phyloP scores from a whole-genome alignment of 257 asterid genomes.

The Plectranthus barbatus region DNA sequence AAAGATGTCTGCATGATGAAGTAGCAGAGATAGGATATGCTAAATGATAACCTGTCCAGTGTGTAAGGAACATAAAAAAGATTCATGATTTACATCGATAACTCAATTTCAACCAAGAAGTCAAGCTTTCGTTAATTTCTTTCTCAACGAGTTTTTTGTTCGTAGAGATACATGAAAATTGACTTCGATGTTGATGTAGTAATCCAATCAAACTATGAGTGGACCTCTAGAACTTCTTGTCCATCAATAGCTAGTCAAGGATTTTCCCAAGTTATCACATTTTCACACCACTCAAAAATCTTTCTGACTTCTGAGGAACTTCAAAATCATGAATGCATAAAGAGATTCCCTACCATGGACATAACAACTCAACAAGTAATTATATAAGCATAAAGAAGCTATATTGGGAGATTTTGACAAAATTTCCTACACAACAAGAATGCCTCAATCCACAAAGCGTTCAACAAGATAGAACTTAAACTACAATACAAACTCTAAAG shows the following conservation, averaged over 20 bases:
- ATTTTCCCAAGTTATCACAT: background rate
- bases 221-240: background rate
- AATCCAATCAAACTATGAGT: background rate
- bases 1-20: background rate
- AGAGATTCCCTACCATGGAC: background rate
- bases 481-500: too few species aligned
- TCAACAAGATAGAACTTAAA: too few species aligned
- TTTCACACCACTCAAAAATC: background rate
- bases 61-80: background rate
- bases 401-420: background rate
- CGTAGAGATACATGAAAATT: background rate
- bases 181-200: background rate
- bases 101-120: conserved; percentile 6
- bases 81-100: background rate
- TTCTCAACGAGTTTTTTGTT: background rate
- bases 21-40: background rate
- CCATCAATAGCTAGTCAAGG: background rate
- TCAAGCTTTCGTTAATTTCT: background rate
- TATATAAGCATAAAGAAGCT: background rate
- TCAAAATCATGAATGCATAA: background rate
- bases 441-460: too few species aligned
- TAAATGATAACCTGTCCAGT: background rate
- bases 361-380: background rate
- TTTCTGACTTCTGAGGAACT: background rate
- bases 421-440: too few species aligned